These are phyloP conservation scores for Seiridium unicorne DNA, from an alignment of 2,329 filamentous ascomycete genomes.

Conservation along the genomic window DNA sequence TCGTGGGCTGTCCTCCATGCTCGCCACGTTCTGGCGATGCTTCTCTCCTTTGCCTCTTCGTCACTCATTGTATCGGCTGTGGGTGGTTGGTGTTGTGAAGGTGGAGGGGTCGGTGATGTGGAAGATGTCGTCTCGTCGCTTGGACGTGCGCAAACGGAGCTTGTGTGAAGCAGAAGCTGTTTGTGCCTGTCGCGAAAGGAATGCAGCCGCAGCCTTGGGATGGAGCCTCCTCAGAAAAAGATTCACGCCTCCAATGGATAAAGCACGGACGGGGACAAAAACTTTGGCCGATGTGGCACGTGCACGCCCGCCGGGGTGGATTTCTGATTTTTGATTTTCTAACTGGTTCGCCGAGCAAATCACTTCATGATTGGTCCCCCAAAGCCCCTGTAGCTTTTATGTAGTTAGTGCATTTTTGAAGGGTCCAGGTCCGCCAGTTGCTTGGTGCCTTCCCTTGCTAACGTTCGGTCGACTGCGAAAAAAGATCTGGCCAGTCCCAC, in stretches of 20 bases:
- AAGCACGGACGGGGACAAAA: neutral
- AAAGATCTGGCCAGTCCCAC: slow-evolving; percentile 10
- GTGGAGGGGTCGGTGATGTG: no score
- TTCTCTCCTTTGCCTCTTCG: slow-evolving; percentile 44
- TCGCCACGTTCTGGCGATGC: slow-evolving; percentile 77
- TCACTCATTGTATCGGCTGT: slow-evolving; percentile 40
- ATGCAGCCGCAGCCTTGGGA: neutral
- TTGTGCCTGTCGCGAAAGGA: neutral
- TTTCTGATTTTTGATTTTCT: neutral
- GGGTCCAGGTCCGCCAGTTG: neutral
- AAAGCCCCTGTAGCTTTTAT: no score
- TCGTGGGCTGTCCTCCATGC: slow-evolving; percentile 91
- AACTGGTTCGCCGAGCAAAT: neutral
- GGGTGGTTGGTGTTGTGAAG: neutral
- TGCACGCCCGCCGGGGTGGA: neutral
- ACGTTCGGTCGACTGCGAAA: slow-evolving; percentile 3
- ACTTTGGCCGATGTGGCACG: neutral
- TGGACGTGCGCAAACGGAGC: no score
- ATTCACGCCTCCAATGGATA: neutral
- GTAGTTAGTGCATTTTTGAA: neutral
- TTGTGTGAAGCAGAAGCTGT: no score
- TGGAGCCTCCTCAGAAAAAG: neutral
- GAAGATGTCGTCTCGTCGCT: no score
- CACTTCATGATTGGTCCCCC: no score
- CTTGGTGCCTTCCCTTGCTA: neutral